Percentiles rank a stretch among this genome's conserved stretches.
Evolutionary conservation across 176 grass and related monocot genomes (phyloP).

Genomic region (Phyllostachys edulis): DNA sequence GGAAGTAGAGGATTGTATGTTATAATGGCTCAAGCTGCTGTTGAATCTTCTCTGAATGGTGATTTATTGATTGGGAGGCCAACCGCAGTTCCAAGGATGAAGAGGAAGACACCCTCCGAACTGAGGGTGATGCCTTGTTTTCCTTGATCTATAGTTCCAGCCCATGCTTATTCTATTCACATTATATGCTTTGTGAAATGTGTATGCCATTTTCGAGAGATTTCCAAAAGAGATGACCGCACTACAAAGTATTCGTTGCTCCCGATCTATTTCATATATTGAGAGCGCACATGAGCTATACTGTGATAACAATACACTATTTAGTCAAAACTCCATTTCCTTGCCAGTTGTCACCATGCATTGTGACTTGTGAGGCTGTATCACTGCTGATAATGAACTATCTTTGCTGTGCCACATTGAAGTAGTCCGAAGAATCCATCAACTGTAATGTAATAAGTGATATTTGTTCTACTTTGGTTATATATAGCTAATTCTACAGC

Average conservation of each 20-base stretch:
- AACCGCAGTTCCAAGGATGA: slow-evolving; percentile 39
- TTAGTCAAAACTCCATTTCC: not conserved
- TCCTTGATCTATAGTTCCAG: not conserved
- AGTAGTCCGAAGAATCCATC: not conserved
- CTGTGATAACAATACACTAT: not conserved
- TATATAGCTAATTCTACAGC: not conserved
- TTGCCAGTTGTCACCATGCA: not conserved
- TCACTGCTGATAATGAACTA: not conserved
- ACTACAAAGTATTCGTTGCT: not conserved
- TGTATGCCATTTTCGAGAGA: not conserved
- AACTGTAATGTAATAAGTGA: not conserved
- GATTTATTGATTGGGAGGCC: slow-evolving; percentile 43
- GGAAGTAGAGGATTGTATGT: slow-evolving; percentile 6
- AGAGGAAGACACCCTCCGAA: slow-evolving; percentile 86
- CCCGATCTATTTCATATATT: not conserved
- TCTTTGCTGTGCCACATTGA: not conserved
- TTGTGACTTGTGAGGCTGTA: not conserved
- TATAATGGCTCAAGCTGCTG: slow-evolving; percentile 64
- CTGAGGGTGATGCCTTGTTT: slow-evolving; percentile 50
- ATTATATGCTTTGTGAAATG: not conserved
- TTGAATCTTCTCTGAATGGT: slow-evolving; percentile 41
- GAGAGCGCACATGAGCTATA: not conserved
- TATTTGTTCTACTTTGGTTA: not conserved
- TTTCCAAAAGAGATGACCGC: not conserved
- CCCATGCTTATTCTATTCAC: not conserved